Conservation (phyloP, 2,329 filamentous ascomycete species). For the Fusarium continuum region DNA sequence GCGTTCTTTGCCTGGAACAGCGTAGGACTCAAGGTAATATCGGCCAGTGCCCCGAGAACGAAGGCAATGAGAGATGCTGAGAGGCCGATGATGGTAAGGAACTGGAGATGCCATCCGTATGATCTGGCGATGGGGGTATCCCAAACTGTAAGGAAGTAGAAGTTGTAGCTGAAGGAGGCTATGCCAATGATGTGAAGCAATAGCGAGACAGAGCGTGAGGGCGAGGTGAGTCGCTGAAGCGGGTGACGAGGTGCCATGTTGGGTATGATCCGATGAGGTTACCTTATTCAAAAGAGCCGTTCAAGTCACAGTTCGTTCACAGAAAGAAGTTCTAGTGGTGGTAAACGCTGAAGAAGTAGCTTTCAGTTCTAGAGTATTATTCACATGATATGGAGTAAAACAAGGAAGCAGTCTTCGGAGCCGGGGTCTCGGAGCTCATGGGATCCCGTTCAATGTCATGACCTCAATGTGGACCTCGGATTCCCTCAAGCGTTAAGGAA, state of each 20-base stretch:
- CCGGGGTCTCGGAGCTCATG: slow-evolving; percentile 31
- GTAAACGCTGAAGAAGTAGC: too few species aligned
- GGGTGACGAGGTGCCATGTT: slow-evolving; percentile 61
- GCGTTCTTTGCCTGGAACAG: slow-evolving; percentile 75
- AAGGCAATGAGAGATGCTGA: slow-evolving; percentile 70
- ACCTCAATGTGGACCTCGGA: slow-evolving; percentile 34
- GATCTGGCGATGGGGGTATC: slow-evolving; percentile 63
- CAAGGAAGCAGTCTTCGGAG: slow-evolving; percentile 17
- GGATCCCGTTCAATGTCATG: slow-evolving; percentile 30
- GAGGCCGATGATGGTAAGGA: slow-evolving; percentile 78
- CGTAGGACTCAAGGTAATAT: slow-evolving; percentile 65
- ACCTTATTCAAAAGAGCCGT: background rate
- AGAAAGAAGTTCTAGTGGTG: too few species aligned
- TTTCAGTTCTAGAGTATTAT: background rate
- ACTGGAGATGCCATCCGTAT: slow-evolving; percentile 76
- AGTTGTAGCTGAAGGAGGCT: slow-evolving; percentile 62
- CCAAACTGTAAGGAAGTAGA: slow-evolving; percentile 60
- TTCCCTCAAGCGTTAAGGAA: background rate
- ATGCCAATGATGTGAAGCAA: slow-evolving; percentile 66
- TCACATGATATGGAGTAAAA: slow-evolving; percentile 11
- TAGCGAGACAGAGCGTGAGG: slow-evolving; percentile 70
- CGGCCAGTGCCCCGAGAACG: slow-evolving; percentile 67
- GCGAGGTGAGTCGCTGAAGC: slow-evolving; percentile 72
- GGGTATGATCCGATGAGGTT: background rate
- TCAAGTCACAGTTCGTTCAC: background rate